Base-by-base conservation (phyloP, 495 filamentous ascomycete species). In the Lophium mytilinum region DNA sequence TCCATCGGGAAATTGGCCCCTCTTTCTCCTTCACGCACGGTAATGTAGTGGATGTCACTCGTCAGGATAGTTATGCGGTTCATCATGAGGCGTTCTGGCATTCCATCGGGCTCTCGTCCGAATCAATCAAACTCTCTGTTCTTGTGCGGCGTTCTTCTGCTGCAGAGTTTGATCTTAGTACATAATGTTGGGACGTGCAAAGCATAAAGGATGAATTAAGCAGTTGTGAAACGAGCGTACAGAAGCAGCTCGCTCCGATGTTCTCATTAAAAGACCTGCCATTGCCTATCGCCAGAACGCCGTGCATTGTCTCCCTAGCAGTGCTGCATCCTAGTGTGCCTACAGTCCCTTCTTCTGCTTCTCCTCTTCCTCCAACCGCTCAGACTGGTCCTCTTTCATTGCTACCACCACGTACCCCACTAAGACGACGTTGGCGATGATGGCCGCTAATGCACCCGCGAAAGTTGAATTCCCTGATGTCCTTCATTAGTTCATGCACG, bases 391-490 rank as follows among this genome's bases (percentile, higher is more conserved):
- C 67, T 98, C 93, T 60, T 79, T 81, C 79, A 95, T 89, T 33
- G 94, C 93, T 1, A 95, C 90, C 56, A 92, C 76, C 50, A 97
- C 82, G 72, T 97, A 99, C 14, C 82, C 85, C 56, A 99, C 82
- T 55, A 99, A 75, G 7, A 99, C 88, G 15, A 89, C 79, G 68
- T 99, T 99, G 33, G 93, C 93, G 59, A 88, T 84, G 39, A 97
- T 72, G 19, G 94, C 94, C 9, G 93, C 93, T 19, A 83, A 72
- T 9, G 81, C 90, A 6, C 90, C 93, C 4, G 90, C 89, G 58
- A 81, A 90, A 14, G 91, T 95, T 12, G 89, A 76, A 67, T 92
- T 95, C 52, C 90, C 92, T 63, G 37, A 5, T 12, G 30, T 12
- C 34, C 8, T 15, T 15, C n/a, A 46, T 12, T 18, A 41, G 42